Evolutionary conservation across 2,329 filamentous ascomycete species (phyloP).

Genomic region (Trichoderma simmonsii): DNA sequence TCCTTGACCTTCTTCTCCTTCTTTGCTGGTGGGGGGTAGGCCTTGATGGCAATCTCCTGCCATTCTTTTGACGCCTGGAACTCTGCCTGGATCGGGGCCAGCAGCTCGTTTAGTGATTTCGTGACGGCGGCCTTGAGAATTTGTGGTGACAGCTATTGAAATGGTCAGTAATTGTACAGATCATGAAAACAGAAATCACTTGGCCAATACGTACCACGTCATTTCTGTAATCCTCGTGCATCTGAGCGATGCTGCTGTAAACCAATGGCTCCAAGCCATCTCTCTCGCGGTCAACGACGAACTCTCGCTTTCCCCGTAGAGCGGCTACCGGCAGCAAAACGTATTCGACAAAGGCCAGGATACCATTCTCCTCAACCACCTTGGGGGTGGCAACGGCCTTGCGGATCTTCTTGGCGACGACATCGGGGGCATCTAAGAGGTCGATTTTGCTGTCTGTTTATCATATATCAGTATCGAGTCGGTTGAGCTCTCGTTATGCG

Average conservation of each 20-base stretch:
- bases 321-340: constrained; percentile 75
- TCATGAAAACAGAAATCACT: neutral
- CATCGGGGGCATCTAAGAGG: constrained; percentile 74
- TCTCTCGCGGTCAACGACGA: constrained; percentile 63
- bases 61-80: constrained; percentile 72
- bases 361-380: constrained; percentile 77
- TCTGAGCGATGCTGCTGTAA: constrained; percentile 70
- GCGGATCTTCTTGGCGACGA: constrained; percentile 76
- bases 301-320: constrained; percentile 60
- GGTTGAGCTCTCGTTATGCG: rapidly evolving
- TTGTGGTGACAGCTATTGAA: constrained; percentile 69
- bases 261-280: constrained; percentile 69
- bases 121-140: constrained; percentile 81
- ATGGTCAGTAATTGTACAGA: neutral
- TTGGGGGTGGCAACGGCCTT: constrained; percentile 79
- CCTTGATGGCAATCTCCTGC: constrained; percentile 66
- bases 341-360: constrained; percentile 82
- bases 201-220: constrained; percentile 62
- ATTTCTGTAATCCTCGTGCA: constrained; percentile 75
- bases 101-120: constrained; percentile 66
- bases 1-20: constrained; percentile 78
- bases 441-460: constrained; percentile 79
- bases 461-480: neutral
- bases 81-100: constrained; percentile 73
- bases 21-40: constrained; percentile 73